phyloP scores from a whole-genome alignment of 1,139 yeast genomes.

The Candida pseudoviswanathii region DNA sequence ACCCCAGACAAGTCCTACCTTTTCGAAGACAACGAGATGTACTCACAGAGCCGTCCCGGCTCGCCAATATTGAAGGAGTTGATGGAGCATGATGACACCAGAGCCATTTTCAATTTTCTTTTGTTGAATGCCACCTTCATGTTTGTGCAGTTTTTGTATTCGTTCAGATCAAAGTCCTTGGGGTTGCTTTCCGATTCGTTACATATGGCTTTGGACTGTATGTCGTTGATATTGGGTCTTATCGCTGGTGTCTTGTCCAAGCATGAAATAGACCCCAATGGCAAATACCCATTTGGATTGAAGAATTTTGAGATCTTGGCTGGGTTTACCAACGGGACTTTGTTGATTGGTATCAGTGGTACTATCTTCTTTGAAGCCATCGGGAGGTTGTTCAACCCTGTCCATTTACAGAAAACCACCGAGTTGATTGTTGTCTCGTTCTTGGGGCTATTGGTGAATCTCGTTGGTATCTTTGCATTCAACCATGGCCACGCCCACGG shows the following conservation, averaged over 20 bases:
- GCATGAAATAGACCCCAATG: conserved; percentile 51
- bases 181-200: conserved; percentile 91
- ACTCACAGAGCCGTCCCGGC: not conserved
- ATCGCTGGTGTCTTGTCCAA: conserved; percentile 73
- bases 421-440: conserved; percentile 84
- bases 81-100: conserved; percentile 69
- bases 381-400: conserved; percentile 78
- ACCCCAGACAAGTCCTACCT: conserved; percentile 11
- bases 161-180: conserved; percentile 87
- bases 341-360: conserved; percentile 83
- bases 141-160: conserved; percentile 90
- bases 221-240: conserved; percentile 85
- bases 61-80: conserved; percentile 38
- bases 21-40: not conserved
- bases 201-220: conserved; percentile 95
- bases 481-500: conserved; percentile 67
- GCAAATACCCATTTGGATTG: conserved; percentile 84
- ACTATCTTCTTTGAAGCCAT: conserved; percentile 87
- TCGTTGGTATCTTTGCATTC: conserved; percentile 92
- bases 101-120: conserved; percentile 86
- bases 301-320: conserved; percentile 86
- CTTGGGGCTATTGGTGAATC: conserved; percentile 81
- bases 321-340: conserved; percentile 92
- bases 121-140: conserved; percentile 86
- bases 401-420: conserved; percentile 74